These are phyloP conservation scores for Metschnikowia santaceciliae DNA, from an alignment of 805 yeast genomes.

Conservation along the genomic window DNA sequence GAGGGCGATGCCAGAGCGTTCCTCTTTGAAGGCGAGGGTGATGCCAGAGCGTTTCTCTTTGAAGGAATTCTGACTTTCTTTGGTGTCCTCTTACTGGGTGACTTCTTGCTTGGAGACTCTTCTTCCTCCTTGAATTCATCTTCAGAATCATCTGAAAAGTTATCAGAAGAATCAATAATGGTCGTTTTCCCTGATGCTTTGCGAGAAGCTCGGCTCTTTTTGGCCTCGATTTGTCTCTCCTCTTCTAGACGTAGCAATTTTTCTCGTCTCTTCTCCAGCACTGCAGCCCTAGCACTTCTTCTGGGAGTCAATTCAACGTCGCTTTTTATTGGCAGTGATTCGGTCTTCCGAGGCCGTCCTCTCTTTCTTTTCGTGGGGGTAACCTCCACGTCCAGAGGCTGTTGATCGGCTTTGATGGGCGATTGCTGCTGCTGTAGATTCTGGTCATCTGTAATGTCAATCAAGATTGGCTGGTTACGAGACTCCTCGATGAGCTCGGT, in stretches of 20 bases:
- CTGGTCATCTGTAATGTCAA: neutral
- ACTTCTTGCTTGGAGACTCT: neutral
- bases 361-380: constrained; percentile 12
- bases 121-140: neutral
- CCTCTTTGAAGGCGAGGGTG: constrained; percentile 1
- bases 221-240: constrained; percentile 2
- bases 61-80: neutral
- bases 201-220: neutral
- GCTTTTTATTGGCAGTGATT: constrained; percentile 8
- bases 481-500: constrained; percentile 33
- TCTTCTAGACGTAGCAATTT: constrained; percentile 9
- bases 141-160: neutral
- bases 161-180: neutral
- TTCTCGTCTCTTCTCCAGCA: constrained; percentile 6
- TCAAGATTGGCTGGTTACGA: neutral
- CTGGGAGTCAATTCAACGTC: constrained; percentile 3
- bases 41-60: neutral
- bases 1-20: neutral
- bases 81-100: neutral
- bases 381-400: neutral
- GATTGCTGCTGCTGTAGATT: neutral
- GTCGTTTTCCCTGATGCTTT: neutral
- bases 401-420: neutral
- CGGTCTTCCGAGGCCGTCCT: constrained; percentile 15
- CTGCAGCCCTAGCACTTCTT: constrained; percentile 7